Evolutionary conservation across 2,329 filamentous ascomycete genomes (phyloP), one percentile per base, ranked within the genome.

Genomic region (Diaporthe sp.): DNA sequence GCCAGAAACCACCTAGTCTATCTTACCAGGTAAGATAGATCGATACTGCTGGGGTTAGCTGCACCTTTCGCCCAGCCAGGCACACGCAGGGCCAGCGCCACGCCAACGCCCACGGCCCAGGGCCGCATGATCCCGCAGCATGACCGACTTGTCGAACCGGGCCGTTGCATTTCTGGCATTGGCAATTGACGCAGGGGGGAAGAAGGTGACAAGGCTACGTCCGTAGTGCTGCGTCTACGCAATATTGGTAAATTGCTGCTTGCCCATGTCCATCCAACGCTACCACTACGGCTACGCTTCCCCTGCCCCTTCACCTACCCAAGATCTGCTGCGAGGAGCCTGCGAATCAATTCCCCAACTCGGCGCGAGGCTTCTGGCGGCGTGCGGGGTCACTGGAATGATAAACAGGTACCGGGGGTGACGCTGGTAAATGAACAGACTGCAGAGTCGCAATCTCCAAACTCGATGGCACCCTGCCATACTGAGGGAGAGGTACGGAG

Each of bases 151-250:
- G 42, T 67, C 62, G 42, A 67, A 67, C 62, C 62, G 62, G 62
- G 44, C 62, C 62, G 62, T 67, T 67, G 62, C 62, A 67, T 49
- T 49, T 51, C 28, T 67, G 62, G 62, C 62, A 51, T 67, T 67
- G 62, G 60, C 44, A 49, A 31, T 13, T 46, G 44, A 51, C 44
- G 62, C 62, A 67, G 62, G 62, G 62, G 44, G 19, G 31, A 31
- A 2, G 4, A 15, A n/a, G 46, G 46, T 15, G 51, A 25, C 13
- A 7, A 28, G 13, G 49, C 22, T 39, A 39, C 37, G 37, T 49
- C 46, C 46, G 19, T 49, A 49, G 46, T 49, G 42, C 42, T 44
- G 15, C 17, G 44, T 8, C 17, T 19, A 25, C 22, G 57, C 57
- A 42, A 42, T n/a, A 37, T 17, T 61, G 57, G 57, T 42, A 44